phyloP scores from a whole-genome alignment of 805 yeast genomes.

The Millerago galiae region DNA sequence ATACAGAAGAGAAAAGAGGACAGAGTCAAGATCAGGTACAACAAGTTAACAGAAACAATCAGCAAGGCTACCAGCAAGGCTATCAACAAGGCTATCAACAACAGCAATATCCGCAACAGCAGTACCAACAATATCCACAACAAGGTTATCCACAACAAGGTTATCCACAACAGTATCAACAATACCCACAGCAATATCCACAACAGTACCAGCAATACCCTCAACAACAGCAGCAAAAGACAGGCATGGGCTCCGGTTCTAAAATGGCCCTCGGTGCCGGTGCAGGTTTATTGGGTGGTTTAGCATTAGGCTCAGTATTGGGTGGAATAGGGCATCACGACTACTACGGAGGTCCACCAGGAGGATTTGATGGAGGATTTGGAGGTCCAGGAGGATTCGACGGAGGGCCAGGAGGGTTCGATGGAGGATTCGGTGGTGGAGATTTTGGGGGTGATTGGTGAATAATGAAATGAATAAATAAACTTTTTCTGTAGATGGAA shows the following conservation, averaged over 20 bases:
- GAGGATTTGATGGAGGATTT: not conserved
- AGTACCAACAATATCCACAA: slow-evolving; percentile 13
- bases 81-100: slow-evolving; percentile 9
- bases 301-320: slow-evolving; percentile 25
- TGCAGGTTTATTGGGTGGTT: slow-evolving; percentile 26
- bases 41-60: not conserved
- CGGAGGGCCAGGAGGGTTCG: too few species aligned
- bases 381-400: slow-evolving; percentile 8
- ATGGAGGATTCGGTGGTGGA: slow-evolving; percentile 24
- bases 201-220: slow-evolving; percentile 24
- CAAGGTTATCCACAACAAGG: slow-evolving; percentile 11
- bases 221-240: slow-evolving; percentile 28
- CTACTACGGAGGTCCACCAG: not conserved
- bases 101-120: slow-evolving; percentile 11
- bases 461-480: not conserved
- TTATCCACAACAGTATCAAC: slow-evolving; percentile 15
- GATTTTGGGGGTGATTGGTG: slow-evolving; percentile 24
- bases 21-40: not conserved
- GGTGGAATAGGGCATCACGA: not conserved
- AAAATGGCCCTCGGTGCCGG: slow-evolving; percentile 23
- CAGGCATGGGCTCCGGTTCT: slow-evolving; percentile 22
- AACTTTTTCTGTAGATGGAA: not conserved
- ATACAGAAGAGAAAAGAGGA: slow-evolving; percentile 12
- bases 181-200: slow-evolving; percentile 11
- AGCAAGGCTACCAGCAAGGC: not conserved